These are phyloP conservation scores for Dionaea muscipula DNA, from an alignment of 179 eudicot species.

Conservation along the genomic window DNA sequence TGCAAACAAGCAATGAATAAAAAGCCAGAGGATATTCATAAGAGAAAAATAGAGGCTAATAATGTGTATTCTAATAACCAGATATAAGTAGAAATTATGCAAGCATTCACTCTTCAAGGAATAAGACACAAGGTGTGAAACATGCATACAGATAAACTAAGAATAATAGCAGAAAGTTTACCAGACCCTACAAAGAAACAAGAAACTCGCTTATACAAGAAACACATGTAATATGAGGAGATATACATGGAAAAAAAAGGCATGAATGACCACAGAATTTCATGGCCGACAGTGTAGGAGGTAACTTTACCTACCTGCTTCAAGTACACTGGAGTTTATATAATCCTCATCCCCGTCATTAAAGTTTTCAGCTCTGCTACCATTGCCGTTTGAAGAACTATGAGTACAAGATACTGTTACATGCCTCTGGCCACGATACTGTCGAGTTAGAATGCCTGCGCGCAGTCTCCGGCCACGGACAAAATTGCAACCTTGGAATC, in stretches of 20 bases:
- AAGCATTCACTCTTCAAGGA: background rate
- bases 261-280: background rate
- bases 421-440: slow-evolving; percentile 17
- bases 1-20: slow-evolving; percentile 19
- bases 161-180: too few species aligned
- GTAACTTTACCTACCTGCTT: slow-evolving; percentile 86
- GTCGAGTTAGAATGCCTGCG: slow-evolving; percentile 17
- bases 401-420: slow-evolving; percentile 42
- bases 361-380: slow-evolving; percentile 74
- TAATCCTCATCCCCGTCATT: slow-evolving; percentile 72
- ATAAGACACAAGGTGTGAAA: too few species aligned
- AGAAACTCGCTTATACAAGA: too few species aligned
- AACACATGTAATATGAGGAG: too few species aligned
- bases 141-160: too few species aligned
- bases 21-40: background rate
- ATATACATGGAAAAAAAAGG: background rate
- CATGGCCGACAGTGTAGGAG: background rate
- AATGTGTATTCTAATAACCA: background rate
- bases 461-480: slow-evolving; percentile 17
- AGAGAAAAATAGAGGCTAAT: background rate
- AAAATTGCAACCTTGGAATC: slow-evolving; percentile 43
- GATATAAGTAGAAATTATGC: background rate
- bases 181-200: too few species aligned
- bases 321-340: slow-evolving; percentile 70
- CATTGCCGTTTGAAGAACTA: slow-evolving; percentile 86